Evolutionary conservation across 331 rosid species (phyloP).

Genomic region (Quercus tomentella): DNA sequence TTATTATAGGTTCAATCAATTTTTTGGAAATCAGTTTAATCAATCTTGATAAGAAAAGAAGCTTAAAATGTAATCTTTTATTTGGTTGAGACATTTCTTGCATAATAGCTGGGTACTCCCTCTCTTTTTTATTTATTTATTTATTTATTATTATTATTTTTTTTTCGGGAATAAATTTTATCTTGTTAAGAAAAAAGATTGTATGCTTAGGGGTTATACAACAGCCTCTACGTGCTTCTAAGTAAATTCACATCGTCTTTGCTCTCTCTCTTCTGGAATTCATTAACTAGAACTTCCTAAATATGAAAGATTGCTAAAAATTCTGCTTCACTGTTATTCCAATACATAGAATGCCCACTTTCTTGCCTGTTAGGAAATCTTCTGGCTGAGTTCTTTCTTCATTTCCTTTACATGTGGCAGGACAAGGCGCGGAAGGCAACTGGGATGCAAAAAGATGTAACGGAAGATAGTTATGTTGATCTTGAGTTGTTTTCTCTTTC

Average conservation of each 20-base stretch:
- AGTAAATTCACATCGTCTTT: not conserved
- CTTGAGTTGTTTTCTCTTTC: constrained; percentile 77
- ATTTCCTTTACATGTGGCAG: constrained; percentile 33
- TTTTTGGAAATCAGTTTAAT: too few relatives aligned
- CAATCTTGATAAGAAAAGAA: not conserved
- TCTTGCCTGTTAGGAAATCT: not conserved
- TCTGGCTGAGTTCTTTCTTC: constrained; percentile 13
- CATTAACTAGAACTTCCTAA: not conserved
- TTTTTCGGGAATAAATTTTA: not conserved
- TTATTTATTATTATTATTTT: too few relatives aligned
- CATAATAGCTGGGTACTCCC: too few relatives aligned
- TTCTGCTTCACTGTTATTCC: not conserved
- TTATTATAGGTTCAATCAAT: too few relatives aligned
- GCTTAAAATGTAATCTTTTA: not conserved
- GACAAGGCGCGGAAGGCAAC: constrained; percentile 85
- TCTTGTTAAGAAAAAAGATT: not conserved
- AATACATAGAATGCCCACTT: not conserved
- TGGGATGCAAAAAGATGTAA: constrained; percentile 81
- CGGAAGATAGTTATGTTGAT: constrained; percentile 73
- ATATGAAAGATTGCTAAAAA: not conserved
- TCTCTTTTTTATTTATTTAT: too few relatives aligned
- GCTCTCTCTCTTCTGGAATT: not conserved
- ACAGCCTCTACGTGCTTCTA: not conserved
- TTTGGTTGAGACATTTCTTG: not conserved
- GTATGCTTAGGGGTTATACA: not conserved